phyloP scores from a whole-genome alignment of 2,329 filamentous ascomycete species.

The Phialemoniopsis sp. region DNA sequence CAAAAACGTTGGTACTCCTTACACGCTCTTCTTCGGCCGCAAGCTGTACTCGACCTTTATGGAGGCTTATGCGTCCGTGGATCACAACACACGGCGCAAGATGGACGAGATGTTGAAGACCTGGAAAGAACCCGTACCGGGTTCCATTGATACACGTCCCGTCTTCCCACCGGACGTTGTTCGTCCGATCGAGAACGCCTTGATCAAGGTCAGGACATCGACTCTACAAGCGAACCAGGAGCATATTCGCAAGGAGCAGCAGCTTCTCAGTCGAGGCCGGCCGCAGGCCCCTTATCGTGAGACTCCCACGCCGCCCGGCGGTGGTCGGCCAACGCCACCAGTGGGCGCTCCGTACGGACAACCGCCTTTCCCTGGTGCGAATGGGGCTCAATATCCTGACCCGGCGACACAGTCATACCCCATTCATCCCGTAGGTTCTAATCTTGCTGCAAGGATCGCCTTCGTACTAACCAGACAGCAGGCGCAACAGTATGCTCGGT shows the following conservation, averaged over 20 bases:
- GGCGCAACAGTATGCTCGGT: slow-evolving; percentile 16
- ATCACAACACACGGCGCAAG: slow-evolving; percentile 75
- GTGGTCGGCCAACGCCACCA: slow-evolving; percentile 27
- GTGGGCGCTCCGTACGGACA: slow-evolving; percentile 23
- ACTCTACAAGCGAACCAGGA: slow-evolving; percentile 57
- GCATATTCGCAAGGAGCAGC: slow-evolving; percentile 50
- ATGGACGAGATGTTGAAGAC: slow-evolving; percentile 97
- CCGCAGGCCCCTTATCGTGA: slow-evolving; percentile 56
- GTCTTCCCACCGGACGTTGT: slow-evolving; percentile 88
- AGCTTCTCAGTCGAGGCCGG: slow-evolving; percentile 34
- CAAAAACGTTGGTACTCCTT: slow-evolving; percentile 97
- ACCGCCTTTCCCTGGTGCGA: slow-evolving; percentile 12
- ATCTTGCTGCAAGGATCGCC: neutral
- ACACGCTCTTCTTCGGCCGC: slow-evolving; percentile 89
- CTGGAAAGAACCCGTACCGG: slow-evolving; percentile 95
- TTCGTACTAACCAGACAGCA: slow-evolving; percentile 11
- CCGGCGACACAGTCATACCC: slow-evolving; percentile 15
- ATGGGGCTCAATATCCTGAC: slow-evolving; percentile 9
- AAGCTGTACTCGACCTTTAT: slow-evolving; percentile 94
- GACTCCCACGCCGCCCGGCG: slow-evolving; percentile 68
- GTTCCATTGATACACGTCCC: slow-evolving; percentile 85
- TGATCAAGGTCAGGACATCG: slow-evolving; percentile 73
- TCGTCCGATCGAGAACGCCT: slow-evolving; percentile 85
- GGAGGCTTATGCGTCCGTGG: slow-evolving; percentile 90
- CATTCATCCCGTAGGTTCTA: slow-evolving; percentile 13